Evolutionary conservation across 352 stramenopile genomes (phyloP), one percentile per base, ranked within the genome.

Genomic region (Globisporangium nodosum): DNA sequence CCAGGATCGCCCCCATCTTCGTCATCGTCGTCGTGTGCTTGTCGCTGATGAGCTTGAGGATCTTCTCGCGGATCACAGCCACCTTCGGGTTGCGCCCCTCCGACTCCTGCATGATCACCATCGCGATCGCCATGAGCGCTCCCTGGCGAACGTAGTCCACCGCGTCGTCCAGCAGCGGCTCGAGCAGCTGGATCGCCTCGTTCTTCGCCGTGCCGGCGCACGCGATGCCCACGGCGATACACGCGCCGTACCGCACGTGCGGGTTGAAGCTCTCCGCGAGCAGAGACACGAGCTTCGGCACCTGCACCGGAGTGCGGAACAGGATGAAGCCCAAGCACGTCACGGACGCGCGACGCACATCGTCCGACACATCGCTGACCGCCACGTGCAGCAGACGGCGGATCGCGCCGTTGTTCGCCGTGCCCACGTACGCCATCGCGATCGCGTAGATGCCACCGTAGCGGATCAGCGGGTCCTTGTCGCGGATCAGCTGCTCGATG

Each of bases 251-350:
- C 48, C 98, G 93, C 35, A 99, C 97, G 78, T 99, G 97, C 42
- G 98, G 96, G 78, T 99, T 99, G 78, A 99, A 99, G 64, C 88
- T 98, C 65, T 99, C 97, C 2, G 98, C 85, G n/a, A 99, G 75
- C 35, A 99, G 78, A 47, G 87, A 92, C 37, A 98, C 92, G 40
- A 97, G 65, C 63, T 93, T 94, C 4, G 86, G 85, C 37, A 94
- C 85, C 57, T 98, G 94, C 60, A 99, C 92, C 15, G 97, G 96
- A 31, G 92, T 98, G 54, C 97, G 96, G 83, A 98, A 99, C 53
- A 99, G 72, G 33, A 99, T 96, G 64, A 99, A 99, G 33, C 97
- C 97, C 20, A 99, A 68, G 43, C 88, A 96, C 16, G 90, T 99
- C 13, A 99, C 97, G 11, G 97, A 95, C 37, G 97, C 97, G 65